Conservation (phyloP, 1,284 basidiomycete genomes). For the Ustilago shanxiensis region DNA sequence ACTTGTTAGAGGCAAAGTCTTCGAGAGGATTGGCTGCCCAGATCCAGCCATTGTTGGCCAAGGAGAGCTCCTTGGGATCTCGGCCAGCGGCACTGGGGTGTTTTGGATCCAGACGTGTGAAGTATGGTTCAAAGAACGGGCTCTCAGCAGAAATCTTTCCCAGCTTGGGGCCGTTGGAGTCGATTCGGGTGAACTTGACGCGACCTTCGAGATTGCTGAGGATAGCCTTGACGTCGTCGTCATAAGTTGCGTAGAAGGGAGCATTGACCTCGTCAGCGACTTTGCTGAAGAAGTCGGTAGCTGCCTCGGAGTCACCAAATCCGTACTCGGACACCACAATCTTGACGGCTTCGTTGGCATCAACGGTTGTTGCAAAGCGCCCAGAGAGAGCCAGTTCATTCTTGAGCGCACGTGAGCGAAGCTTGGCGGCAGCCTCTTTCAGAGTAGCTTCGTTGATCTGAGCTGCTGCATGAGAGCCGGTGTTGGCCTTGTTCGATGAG, state of each 20-base stretch:
- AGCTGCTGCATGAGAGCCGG: constrained; percentile 10
- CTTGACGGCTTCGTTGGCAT: constrained; percentile 33
- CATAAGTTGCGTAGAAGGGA: constrained; percentile 52
- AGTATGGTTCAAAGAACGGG: constrained; percentile 65
- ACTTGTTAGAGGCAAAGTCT: constrained; percentile 93
- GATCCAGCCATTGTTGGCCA: constrained; percentile 98
- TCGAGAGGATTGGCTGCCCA: constrained; percentile 94
- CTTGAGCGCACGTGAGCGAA: constrained; percentile 50
- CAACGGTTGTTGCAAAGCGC: constrained; percentile 57
- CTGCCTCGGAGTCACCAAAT: constrained; percentile 29
- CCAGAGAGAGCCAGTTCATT: constrained; percentile 52
- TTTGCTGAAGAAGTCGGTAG: constrained; percentile 39
- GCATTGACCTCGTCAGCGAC: constrained; percentile 59
- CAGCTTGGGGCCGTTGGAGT: constrained; percentile 58
- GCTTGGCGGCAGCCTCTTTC: constrained; percentile 34
- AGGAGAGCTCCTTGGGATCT: constrained; percentile 79
- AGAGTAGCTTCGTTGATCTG: constrained; percentile 8
- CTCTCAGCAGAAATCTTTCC: constrained; percentile 51
- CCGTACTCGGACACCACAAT: constrained; percentile 39
- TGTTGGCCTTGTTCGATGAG: constrained; percentile 17
- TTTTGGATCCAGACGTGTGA: constrained; percentile 61
- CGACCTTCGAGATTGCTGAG: constrained; percentile 58
- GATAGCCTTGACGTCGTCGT: constrained; percentile 63
- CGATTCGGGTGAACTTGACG: constrained; percentile 58
- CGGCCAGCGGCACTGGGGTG: constrained; percentile 66